Evolutionary conservation across 768 basidiomycete genomes (phyloP), one percentile per base, ranked within the genome.

Genomic region (Termitomyces sp.): DNA sequence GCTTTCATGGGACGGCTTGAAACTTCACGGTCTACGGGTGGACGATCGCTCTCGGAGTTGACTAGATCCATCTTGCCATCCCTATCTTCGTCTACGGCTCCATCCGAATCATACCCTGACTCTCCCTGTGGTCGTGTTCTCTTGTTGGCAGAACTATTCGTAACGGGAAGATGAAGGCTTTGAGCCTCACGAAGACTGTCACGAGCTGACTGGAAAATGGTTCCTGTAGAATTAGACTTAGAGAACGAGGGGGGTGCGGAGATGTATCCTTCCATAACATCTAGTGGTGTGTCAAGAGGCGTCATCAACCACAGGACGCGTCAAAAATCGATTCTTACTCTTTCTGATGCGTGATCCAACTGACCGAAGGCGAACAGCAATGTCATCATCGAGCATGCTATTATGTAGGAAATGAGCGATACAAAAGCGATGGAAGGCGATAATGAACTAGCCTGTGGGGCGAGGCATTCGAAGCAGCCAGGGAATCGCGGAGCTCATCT

Each of bases 181-280:
- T 71, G 76, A 19, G 85, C 74, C 40, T 79, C 77, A 44, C 73
- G 78, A 54, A 84, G 70, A 10, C 74, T 79, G 66, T 86, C 84
- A 53, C 78, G 82, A 54, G 83, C 76, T 26, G 85, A 78, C 45
- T 69, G 76, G 63, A 84, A 83, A 61, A 82, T 78, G 53, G 63
- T 60, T 8, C 73, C 71, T 37, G 71, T 75, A 31, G 75, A 68
- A 47, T 72, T 65, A 53, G 77, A 63, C 63, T 72, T 76, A 59
- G 71, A 67, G 50, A 77, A 74, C 50, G 77, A 73, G 10, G 73
- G 66, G 8, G 73, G 68, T 33, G 70, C 51, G 28, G 73, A 73
- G 31, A 66, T 63, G 63, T 87, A 87, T 54, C 86, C 86, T 68
- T 87, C 80, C 21, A 72, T 73, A 50, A 87, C 86, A 65, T 73